A percentile compares a stretch with the other conserved stretches of the same genome.
Conservation (phyloP, 2,329 filamentous ascomycete genomes). For the Cladophialophora psammophila region DNA sequence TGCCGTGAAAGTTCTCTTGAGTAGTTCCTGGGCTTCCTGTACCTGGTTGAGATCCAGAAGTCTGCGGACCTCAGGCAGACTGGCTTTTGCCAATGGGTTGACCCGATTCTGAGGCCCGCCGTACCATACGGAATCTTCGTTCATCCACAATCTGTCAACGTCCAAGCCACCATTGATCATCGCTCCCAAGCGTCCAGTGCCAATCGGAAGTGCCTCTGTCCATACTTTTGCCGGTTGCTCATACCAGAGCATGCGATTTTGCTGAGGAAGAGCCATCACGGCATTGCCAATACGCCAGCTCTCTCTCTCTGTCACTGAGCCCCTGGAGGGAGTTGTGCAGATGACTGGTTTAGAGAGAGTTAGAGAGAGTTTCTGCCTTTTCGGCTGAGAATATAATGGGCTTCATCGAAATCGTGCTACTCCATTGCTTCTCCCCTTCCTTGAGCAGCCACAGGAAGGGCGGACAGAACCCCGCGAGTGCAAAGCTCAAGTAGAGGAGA, state of each 20-base stretch:
- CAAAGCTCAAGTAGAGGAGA: neutral
- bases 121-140: slow-evolving; percentile 43
- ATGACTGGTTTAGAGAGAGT: too few species aligned
- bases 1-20: slow-evolving; percentile 8
- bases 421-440: neutral
- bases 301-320: neutral
- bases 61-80: slow-evolving; percentile 10
- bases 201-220: slow-evolving; percentile 56
- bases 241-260: slow-evolving; percentile 53
- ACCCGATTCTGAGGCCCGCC: slow-evolving; percentile 37
- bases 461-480: neutral
- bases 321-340: neutral
- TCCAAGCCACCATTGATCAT: slow-evolving; percentile 38
- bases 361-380: neutral
- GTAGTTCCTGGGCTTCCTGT: slow-evolving; percentile 14
- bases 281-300: neutral
- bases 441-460: neutral
- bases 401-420: neutral
- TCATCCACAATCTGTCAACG: slow-evolving; percentile 40
- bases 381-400: neutral
- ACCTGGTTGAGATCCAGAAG: slow-evolving; percentile 11
- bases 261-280: slow-evolving; percentile 3
- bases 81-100: slow-evolving; percentile 16
- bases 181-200: slow-evolving; percentile 56
- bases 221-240: slow-evolving; percentile 44